Conservation (phyloP, 305 asterid species). For the Rubia peregrina region DNA sequence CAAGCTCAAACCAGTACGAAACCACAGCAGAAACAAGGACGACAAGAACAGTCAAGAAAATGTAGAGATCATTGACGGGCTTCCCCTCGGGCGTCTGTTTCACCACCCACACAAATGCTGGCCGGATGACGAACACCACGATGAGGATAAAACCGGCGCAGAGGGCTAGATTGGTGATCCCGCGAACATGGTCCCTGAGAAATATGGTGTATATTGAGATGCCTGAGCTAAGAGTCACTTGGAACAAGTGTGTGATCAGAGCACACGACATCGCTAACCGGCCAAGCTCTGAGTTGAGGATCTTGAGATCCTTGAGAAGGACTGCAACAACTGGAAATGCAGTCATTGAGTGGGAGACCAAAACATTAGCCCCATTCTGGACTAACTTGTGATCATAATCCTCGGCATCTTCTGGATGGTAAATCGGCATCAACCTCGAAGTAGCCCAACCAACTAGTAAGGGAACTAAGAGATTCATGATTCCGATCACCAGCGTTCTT, state of each 20-base stretch:
- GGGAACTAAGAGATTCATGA: slow-evolving; percentile 4
- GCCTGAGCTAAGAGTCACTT: not conserved
- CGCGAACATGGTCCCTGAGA: not conserved
- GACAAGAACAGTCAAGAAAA: slow-evolving; percentile 10
- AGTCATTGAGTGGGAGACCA: slow-evolving; percentile 6
- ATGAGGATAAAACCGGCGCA: slow-evolving; percentile 7
- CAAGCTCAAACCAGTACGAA: slow-evolving; percentile 10
- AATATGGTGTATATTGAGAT: not conserved
- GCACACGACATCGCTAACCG: slow-evolving; percentile 24
- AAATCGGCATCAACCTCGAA: not conserved
- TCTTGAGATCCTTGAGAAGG: slow-evolving; percentile 27
- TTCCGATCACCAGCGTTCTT: slow-evolving; percentile 18
- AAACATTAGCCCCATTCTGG: not conserved
- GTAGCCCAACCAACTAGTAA: not conserved
- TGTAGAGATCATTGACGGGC: slow-evolving; percentile 18
- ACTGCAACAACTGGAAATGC: slow-evolving; percentile 25
- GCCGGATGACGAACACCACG: slow-evolving; percentile 11
- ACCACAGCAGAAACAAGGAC: slow-evolving; percentile 14
- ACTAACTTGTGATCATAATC: not conserved
- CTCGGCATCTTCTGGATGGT: not conserved
- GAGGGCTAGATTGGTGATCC: not conserved
- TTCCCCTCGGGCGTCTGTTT: slow-evolving; percentile 25
- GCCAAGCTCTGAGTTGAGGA: slow-evolving; percentile 28
- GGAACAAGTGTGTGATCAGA: slow-evolving; percentile 18
- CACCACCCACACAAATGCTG: slow-evolving; percentile 17